These are phyloP conservation scores for Corchorus capsularis DNA, from an alignment of 345 rosid genomes.

Conservation along the genomic window DNA sequence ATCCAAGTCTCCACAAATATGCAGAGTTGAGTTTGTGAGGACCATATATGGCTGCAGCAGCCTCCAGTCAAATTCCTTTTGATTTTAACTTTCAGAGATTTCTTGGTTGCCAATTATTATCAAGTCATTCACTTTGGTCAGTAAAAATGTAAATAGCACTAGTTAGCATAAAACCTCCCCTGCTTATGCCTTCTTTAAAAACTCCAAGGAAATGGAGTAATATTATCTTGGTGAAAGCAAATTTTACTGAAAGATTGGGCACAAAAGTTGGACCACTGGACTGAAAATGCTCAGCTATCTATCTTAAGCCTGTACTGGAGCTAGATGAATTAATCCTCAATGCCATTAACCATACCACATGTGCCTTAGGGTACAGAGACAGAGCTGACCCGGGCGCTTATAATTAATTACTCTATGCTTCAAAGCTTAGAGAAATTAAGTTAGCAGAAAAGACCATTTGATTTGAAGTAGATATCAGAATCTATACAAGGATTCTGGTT, in stretches of 20 bases:
- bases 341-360: background rate
- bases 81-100: background rate
- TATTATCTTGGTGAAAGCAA: background rate
- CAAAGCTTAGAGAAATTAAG: background rate
- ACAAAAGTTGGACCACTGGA: background rate
- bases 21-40: background rate
- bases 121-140: background rate
- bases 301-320: background rate
- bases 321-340: background rate
- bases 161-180: background rate
- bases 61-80: background rate
- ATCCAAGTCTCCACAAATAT: background rate
- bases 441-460: background rate
- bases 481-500: background rate
- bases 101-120: background rate
- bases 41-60: constrained; percentile 14
- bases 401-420: background rate
- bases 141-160: background rate
- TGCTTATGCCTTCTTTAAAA: background rate
- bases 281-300: background rate
- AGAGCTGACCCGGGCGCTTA: background rate
- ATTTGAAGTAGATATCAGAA: background rate
- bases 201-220: background rate
- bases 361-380: background rate
- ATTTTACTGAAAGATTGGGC: background rate